A percentile compares a stretch with the other conserved stretches of the same genome.
phyloP scores from a whole-genome alignment of 2,329 filamentous ascomycete genomes.

The Diaporthe ampelina region DNA sequence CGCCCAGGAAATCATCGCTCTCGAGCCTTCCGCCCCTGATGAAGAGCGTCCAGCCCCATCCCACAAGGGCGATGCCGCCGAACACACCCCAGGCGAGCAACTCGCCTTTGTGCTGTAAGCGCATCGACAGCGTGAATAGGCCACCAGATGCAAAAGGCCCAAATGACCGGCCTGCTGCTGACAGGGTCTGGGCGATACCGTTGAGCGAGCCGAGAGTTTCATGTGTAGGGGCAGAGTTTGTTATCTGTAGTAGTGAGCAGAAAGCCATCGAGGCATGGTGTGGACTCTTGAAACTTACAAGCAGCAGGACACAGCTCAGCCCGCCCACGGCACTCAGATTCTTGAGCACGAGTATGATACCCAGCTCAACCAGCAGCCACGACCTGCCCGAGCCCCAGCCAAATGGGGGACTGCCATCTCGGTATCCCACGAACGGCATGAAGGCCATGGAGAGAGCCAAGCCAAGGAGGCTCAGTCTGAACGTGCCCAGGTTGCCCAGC shows the following conservation, averaged over 20 bases:
- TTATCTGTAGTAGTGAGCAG: slow-evolving; percentile 73
- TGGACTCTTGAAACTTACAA: slow-evolving; percentile 71
- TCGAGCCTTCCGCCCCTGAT: slow-evolving; percentile 76
- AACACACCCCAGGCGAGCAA: slow-evolving; percentile 89
- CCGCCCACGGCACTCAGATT: slow-evolving; percentile 92
- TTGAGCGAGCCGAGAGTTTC: slow-evolving; percentile 91
- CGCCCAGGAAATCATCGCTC: slow-evolving; percentile 67
- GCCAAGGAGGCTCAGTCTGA: slow-evolving; percentile 82
- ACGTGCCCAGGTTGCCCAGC: slow-evolving; percentile 88
- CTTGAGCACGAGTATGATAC: slow-evolving; percentile 84
- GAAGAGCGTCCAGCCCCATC: slow-evolving; percentile 83
- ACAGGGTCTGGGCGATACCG: slow-evolving; percentile 93
- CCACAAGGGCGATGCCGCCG: slow-evolving; percentile 83
- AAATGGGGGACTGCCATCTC: slow-evolving; percentile 68
- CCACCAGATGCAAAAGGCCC: slow-evolving; percentile 91
- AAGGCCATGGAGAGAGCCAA: slow-evolving; percentile 86
- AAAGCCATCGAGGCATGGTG: not conserved
- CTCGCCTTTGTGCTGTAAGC: slow-evolving; percentile 84
- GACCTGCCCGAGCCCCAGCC: slow-evolving; percentile 73
- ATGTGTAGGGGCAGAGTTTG: slow-evolving; percentile 90
- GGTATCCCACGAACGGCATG: slow-evolving; percentile 92
- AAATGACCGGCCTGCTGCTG: slow-evolving; percentile 87
- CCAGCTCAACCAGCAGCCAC: slow-evolving; percentile 87
- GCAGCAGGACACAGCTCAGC: slow-evolving; percentile 86
- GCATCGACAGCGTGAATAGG: slow-evolving; percentile 84